Percentiles rank a stretch among this genome's conserved stretches.
These are phyloP conservation scores for Anisodus tanguticus DNA, from an alignment of 257 asterid species.

Conservation along the genomic window DNA sequence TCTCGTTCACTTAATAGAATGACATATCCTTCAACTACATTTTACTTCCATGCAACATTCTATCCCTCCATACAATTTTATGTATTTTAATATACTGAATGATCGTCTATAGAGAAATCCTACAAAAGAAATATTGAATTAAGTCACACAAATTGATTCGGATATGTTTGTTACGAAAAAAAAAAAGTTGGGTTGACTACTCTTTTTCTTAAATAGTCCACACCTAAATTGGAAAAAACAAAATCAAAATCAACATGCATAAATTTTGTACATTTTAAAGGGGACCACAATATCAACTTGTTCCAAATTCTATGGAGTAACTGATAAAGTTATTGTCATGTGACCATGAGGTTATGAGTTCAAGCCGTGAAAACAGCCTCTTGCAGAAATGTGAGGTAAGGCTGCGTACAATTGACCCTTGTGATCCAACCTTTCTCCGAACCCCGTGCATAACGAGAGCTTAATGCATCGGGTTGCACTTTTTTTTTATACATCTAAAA, in stretches of 20 bases:
- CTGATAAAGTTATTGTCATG: too few relatives aligned
- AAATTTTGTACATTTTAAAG: not conserved
- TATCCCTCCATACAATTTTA: not conserved
- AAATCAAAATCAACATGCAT: not conserved
- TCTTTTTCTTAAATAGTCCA: not conserved
- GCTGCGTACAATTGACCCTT: too few relatives aligned
- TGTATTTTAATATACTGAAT: not conserved
- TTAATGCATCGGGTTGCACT: too few relatives aligned
- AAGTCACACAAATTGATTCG: not conserved
- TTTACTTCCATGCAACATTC: not conserved
- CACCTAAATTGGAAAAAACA: not conserved
- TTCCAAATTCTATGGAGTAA: not conserved
- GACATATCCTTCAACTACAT: not conserved
- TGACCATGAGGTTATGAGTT: too few relatives aligned
- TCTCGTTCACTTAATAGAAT: not conserved
- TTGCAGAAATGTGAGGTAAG: too few relatives aligned
- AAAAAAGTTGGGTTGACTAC: not conserved
- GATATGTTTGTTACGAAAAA: not conserved
- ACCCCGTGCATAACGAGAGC: too few relatives aligned
- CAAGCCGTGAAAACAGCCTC: too few relatives aligned
- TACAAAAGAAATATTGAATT: not conserved
- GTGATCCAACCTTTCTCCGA: too few relatives aligned
- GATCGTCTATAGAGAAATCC: not conserved
- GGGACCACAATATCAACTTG: constrained; percentile 7
- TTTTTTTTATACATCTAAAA: not conserved